Percentiles rank a stretch among this genome's conserved stretches.
Conservation (phyloP, 2,329 filamentous ascomycete species). For the Cercospora beticola region DNA sequence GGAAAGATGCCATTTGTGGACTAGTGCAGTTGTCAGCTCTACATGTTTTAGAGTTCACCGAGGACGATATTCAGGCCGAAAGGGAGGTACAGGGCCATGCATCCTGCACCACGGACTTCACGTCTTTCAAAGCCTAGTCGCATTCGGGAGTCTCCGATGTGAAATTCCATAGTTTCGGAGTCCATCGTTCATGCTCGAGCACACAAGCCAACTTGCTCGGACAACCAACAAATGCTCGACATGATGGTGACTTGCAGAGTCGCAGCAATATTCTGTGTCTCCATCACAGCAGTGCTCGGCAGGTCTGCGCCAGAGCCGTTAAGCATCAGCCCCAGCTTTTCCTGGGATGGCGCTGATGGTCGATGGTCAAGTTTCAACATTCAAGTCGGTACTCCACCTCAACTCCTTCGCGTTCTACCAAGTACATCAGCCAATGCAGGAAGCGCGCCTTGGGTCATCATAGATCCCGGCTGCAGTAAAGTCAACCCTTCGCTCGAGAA, state of each 20-base stretch:
- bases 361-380: slow-evolving; percentile 30
- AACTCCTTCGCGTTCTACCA: slow-evolving; percentile 27
- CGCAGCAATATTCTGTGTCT: neutral
- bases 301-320: neutral
- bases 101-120: neutral
- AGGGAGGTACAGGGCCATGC: neutral
- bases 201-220: neutral
- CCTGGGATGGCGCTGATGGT: slow-evolving; percentile 29
- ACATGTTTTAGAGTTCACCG: neutral
- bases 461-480: slow-evolving; percentile 29
- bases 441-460: slow-evolving; percentile 26
- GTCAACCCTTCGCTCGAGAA: slow-evolving; percentile 10
- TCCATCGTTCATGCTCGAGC: neutral
- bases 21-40: neutral
- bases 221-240: neutral
- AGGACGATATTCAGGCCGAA: neutral
- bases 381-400: slow-evolving; percentile 28
- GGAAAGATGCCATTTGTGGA: neutral
- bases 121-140: neutral
- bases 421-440: slow-evolving; percentile 27
- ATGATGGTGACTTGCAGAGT: neutral
- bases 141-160: neutral
- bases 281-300: neutral
- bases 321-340: neutral
- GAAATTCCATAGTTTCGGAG: neutral